Conservation (phyloP, 2,329 filamentous ascomycete genomes). For the Chrysoporthe puriensis region DNA sequence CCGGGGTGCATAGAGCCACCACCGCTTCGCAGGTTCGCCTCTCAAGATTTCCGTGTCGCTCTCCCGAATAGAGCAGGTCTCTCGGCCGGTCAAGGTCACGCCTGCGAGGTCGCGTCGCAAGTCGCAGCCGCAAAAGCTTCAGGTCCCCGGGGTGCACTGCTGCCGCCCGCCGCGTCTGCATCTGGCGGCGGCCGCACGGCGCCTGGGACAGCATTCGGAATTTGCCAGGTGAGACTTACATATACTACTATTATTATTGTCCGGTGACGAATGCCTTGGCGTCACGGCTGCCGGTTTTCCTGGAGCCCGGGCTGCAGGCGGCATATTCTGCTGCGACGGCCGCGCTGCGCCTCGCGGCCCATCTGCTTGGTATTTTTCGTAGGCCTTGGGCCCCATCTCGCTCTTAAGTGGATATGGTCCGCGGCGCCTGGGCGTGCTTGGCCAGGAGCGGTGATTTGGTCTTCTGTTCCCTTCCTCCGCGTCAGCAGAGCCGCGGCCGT, state of each 20-base stretch:
- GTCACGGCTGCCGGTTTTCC: not conserved
- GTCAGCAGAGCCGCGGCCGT: not conserved
- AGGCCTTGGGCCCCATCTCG: not conserved
- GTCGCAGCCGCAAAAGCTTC: conserved; percentile 11
- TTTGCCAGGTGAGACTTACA: conserved; percentile 9
- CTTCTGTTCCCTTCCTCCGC: not conserved
- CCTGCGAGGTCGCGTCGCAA: not conserved
- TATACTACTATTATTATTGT: not conserved
- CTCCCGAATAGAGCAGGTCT: not conserved
- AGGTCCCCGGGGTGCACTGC: not conserved
- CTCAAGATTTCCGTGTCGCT: not conserved
- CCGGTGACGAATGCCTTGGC: not conserved
- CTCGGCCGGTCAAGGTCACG: not conserved
- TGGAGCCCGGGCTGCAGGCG: not conserved
- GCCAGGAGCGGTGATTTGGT: no score
- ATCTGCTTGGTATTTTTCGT: not conserved
- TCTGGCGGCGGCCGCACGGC: not conserved
- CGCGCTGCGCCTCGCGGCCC: conserved; percentile 9
- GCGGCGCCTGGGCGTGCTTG: no score
- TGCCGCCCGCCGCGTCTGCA: not conserved
- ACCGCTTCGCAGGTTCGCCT: not conserved
- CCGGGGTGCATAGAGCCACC: not conserved
- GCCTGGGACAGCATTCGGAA: not conserved
- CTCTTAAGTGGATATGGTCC: not conserved
- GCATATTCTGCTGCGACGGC: not conserved